These are phyloP conservation scores for Salix purpurea DNA, from an alignment of 345 rosid genomes.

Conservation along the genomic window DNA sequence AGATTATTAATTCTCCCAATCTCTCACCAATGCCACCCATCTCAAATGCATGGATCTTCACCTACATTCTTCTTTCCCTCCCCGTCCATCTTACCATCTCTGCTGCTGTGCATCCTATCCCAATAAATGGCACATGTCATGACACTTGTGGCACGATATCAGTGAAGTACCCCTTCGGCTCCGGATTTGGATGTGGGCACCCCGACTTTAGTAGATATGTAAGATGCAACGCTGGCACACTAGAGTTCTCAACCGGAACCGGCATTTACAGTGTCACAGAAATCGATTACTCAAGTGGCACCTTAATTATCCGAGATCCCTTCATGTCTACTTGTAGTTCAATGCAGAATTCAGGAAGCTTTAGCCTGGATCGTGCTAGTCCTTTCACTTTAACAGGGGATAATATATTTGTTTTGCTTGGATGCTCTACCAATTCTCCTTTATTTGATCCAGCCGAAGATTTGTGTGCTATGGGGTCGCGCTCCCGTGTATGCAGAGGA, in stretches of 20 bases:
- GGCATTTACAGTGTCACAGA: conserved; percentile 47
- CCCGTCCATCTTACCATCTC: conserved; percentile 9
- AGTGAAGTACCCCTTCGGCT: conserved; percentile 50
- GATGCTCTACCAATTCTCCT: conserved; percentile 61
- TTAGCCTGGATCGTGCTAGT: conserved; percentile 47
- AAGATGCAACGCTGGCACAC: conserved; percentile 42
- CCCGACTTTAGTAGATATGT: conserved; percentile 46
- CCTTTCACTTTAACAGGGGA: conserved; percentile 46
- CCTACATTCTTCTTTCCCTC: conserved; percentile 27
- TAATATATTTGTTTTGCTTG: conserved; percentile 54
- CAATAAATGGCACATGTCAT: conserved; percentile 33
- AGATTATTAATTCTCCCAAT: conserved; percentile 1
- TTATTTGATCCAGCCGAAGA: conserved; percentile 52
- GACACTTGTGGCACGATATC: conserved; percentile 46
- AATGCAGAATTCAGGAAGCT: conserved; percentile 64
- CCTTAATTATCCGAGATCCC: conserved; percentile 42
- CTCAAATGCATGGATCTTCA: conserved; percentile 17
- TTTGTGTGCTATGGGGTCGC: conserved; percentile 50
- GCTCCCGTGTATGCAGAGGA: conserved; percentile 54
- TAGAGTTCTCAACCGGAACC: conserved; percentile 50
- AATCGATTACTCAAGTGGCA: conserved; percentile 45
- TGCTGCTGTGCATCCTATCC: conserved; percentile 22
- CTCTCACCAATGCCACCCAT: conserved; percentile 34
- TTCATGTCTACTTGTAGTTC: conserved; percentile 64
- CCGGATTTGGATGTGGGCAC: conserved; percentile 53